These are phyloP conservation scores for Phycomyces blakesleeanus DNA, from an alignment of 192 early-diverging fungal genomes.

Conservation along the genomic window DNA sequence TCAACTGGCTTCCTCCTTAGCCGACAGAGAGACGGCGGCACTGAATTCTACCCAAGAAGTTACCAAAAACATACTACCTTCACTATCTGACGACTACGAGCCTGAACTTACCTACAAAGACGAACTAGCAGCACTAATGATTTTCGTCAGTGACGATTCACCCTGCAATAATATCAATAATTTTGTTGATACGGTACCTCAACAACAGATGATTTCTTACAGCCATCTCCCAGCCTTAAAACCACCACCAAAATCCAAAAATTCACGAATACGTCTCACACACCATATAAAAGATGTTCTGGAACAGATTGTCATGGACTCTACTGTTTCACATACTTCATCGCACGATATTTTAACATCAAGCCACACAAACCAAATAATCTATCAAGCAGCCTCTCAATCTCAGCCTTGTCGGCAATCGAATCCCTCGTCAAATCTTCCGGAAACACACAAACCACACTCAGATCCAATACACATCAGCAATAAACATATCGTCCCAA, in stretches of 20 bases:
- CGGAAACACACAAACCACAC: no score
- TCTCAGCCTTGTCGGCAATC: no score
- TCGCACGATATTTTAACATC: neutral
- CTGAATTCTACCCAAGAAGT: neutral
- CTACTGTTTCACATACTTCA: neutral
- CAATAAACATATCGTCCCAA: no score
- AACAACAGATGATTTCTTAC: neutral
- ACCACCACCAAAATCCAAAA: neutral
- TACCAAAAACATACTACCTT: neutral
- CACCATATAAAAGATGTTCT: neutral
- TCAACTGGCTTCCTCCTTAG: neutral
- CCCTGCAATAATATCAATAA: neutral
- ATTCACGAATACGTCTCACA: neutral
- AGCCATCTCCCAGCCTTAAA: neutral
- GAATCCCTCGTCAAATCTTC: no score
- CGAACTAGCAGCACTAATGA: neutral
- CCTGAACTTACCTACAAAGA: neutral
- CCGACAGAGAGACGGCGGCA: neutral
- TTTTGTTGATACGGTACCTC: neutral
- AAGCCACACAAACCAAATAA: neutral
- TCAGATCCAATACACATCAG: no score
- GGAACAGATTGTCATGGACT: neutral
- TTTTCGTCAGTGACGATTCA: neutral
- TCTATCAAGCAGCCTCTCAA: neutral
- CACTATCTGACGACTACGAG: neutral